These are phyloP conservation scores for Seiridium cupressi DNA, from an alignment of 2,329 filamentous ascomycete genomes.

Conservation along the genomic window DNA sequence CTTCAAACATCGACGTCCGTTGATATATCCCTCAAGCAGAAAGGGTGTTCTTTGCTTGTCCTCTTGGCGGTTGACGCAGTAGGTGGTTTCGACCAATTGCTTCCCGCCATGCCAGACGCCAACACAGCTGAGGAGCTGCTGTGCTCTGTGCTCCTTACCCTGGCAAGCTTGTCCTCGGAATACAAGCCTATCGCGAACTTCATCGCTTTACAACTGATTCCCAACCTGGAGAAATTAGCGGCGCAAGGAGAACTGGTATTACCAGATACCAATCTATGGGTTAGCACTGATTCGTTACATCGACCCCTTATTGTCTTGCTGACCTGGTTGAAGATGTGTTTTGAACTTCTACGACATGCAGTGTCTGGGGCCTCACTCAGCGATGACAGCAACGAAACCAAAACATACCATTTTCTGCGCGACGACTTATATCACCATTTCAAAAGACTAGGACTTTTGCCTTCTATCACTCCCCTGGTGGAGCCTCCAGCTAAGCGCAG, in stretches of 20 bases:
- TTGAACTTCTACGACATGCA: constrained; percentile 25
- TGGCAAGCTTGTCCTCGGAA: constrained; percentile 33
- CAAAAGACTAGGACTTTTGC: constrained; percentile 15
- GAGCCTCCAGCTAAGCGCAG: constrained; percentile 28
- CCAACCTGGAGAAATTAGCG: constrained; percentile 36
- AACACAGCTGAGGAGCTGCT: constrained; percentile 30
- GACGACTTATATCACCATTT: constrained; percentile 21
- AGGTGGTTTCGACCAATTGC: constrained; percentile 27
- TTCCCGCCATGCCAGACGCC: constrained; percentile 23
- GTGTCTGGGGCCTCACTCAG: constrained; percentile 11
- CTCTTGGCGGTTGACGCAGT: constrained; percentile 41
- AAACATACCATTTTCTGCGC: constrained; percentile 14
- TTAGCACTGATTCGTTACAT: constrained; percentile 22
- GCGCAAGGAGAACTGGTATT: constrained; percentile 27
- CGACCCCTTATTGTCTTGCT: neutral
- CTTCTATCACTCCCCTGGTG: neutral
- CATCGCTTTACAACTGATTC: constrained; percentile 40
- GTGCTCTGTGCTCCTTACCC: constrained; percentile 35
- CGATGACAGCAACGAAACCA: too few relatives aligned
- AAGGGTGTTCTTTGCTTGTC: constrained; percentile 36
- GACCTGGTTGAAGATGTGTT: constrained; percentile 25
- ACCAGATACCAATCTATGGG: constrained; percentile 40
- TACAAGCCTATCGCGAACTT: constrained; percentile 34
- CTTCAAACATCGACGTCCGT: constrained; percentile 9
- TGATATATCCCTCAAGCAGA: constrained; percentile 26